A percentile compares a stretch with the other conserved stretches of the same genome.
Conservation (phyloP, 371 early-diverging fungal species). For the Apophysomyces variabilis region DNA sequence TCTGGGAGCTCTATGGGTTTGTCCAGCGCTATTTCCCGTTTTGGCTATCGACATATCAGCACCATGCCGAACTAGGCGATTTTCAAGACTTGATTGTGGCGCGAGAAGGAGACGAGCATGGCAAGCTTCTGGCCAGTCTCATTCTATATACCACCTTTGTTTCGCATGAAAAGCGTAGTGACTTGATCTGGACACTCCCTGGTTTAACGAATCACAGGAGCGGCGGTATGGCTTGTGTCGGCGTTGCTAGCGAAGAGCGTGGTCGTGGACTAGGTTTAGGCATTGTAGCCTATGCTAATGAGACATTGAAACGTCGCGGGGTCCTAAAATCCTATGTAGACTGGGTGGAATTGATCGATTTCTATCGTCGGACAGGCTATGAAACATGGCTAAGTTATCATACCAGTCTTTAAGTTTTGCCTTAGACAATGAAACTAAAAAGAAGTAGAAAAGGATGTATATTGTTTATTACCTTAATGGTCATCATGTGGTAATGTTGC, state of each 20-base stretch:
- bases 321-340: constrained; percentile 47
- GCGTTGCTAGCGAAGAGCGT: constrained; percentile 43
- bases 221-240: constrained; percentile 57
- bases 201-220: constrained; percentile 33
- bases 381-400: constrained; percentile 49
- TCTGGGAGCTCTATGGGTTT: constrained; percentile 39
- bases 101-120: constrained; percentile 33
- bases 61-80: constrained; percentile 49
- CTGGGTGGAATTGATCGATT: constrained; percentile 54
- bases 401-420: constrained; percentile 18
- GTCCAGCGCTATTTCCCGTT: constrained; percentile 41
- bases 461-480: too few relatives aligned
- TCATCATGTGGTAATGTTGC: too few relatives aligned
- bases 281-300: constrained; percentile 46
- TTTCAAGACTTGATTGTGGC: constrained; percentile 50
- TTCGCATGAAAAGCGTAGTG: constrained; percentile 37
- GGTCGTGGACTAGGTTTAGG: constrained; percentile 51
- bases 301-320: constrained; percentile 37
- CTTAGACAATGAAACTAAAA: not conserved
- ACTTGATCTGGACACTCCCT: constrained; percentile 44
- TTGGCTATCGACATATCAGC: constrained; percentile 49
- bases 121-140: constrained; percentile 37
- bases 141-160: constrained; percentile 30
- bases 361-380: constrained; percentile 46
- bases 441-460: not conserved